These are phyloP conservation scores for Apiospora kogelbergensis DNA, from an alignment of 2,329 filamentous ascomycete species.

Conservation along the genomic window DNA sequence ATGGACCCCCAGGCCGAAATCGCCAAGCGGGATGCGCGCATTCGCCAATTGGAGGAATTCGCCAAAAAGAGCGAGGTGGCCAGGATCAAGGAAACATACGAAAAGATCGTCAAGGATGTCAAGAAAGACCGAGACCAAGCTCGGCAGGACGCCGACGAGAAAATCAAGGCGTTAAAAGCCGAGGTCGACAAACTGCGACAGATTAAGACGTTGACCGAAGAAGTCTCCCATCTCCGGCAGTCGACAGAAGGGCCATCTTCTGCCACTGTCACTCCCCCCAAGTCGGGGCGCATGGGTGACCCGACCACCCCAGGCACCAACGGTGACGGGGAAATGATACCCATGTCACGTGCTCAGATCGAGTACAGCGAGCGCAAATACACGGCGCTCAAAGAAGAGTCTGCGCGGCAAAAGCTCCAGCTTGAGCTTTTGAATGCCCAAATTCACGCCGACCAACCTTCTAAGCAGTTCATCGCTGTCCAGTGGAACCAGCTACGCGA, in stretches of 20 bases:
- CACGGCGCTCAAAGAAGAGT: neutral
- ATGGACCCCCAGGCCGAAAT: neutral
- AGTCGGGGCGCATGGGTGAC: neutral
- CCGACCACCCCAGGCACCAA: neutral
- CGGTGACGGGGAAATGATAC: neutral
- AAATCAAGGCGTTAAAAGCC: neutral
- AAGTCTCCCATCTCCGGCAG: too few relatives aligned
- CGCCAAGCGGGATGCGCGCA: neutral
- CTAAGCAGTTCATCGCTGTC: conserved; percentile 18
- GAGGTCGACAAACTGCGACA: neutral
- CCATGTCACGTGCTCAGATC: neutral
- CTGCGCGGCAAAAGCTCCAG: neutral
- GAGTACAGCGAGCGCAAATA: conserved; percentile 5
- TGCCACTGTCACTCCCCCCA: neutral
- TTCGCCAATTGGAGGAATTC: conserved; percentile 5
- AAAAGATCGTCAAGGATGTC: conserved; percentile 10
- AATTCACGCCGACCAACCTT: neutral
- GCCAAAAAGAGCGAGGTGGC: neutral
- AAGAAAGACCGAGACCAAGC: conserved; percentile 8
- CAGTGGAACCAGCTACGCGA: conserved; percentile 24
- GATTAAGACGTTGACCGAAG: too few relatives aligned
- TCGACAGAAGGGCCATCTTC: neutral
- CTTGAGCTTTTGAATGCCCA: neutral
- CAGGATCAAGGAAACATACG: neutral
- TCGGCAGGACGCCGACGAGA: neutral